Evolutionary conservation across 2,329 filamentous ascomycete species (phyloP).

Genomic region (Raffaelea albimanens): DNA sequence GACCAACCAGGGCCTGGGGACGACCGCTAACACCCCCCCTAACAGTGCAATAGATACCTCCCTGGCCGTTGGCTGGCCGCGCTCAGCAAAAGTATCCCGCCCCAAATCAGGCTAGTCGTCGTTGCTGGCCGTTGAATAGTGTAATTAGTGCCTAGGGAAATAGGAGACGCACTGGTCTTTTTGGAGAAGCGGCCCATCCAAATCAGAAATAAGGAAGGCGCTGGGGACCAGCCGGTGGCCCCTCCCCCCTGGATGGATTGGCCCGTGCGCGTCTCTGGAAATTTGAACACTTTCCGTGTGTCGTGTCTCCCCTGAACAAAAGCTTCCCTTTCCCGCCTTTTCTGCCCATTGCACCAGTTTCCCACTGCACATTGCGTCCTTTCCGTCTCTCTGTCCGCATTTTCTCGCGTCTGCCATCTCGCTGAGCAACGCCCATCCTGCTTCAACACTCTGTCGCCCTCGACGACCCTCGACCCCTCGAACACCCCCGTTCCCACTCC

Average conservation of each 20-base stretch:
- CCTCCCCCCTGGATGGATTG: constrained; percentile 12
- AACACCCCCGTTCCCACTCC: background rate
- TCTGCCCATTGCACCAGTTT: constrained; percentile 3
- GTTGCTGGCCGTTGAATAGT: background rate
- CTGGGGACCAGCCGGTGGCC: constrained; percentile 10
- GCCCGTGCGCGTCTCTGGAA: constrained; percentile 17
- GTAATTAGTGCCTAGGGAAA: background rate
- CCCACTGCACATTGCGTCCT: background rate
- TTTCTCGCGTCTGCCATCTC: background rate
- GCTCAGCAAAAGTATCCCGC: too few relatives aligned
- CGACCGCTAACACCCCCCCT: too few relatives aligned
- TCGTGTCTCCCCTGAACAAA: constrained; percentile 11
- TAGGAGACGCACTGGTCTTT: background rate
- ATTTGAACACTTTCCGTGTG: constrained; percentile 15
- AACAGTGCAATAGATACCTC: too few relatives aligned
- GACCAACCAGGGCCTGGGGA: too few relatives aligned
- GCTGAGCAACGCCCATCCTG: too few relatives aligned
- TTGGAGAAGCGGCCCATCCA: constrained; percentile 2
- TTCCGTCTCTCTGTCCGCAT: background rate
- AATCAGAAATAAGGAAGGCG: constrained; percentile 8
- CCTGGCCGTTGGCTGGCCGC: too few relatives aligned
- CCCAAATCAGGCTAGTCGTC: background rate
- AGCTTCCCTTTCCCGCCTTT: constrained; percentile 8
- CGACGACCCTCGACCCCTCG: background rate
- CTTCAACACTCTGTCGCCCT: background rate